Percentiles rank a stretch among this genome's conserved stretches.
These are phyloP conservation scores for Lotus japonicus DNA, from an alignment of 306 rosid species.

Conservation along the genomic window DNA sequence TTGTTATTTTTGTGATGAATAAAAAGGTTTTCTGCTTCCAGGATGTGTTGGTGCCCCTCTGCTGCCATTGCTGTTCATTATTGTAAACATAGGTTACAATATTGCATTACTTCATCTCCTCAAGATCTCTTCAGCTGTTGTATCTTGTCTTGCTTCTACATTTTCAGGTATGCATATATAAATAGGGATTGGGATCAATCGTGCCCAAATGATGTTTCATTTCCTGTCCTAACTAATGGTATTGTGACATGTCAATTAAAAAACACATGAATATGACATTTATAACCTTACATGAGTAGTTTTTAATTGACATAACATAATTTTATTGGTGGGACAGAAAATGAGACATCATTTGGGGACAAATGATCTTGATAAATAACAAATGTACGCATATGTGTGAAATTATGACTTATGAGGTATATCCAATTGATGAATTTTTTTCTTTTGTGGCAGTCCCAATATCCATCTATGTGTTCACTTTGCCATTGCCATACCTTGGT, in stretches of 20 bases:
- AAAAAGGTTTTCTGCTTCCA: constrained; percentile 20
- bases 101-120: constrained; percentile 81
- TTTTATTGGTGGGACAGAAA: too few relatives aligned
- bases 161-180: constrained; percentile 55
- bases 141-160: constrained; percentile 84
- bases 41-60: constrained; percentile 55
- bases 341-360: too few relatives aligned
- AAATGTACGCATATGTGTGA: neutral
- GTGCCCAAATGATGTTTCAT: too few relatives aligned
- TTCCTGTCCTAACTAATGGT: too few relatives aligned
- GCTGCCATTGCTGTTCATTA: constrained; percentile 35
- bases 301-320: too few relatives aligned
- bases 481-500: constrained; percentile 84
- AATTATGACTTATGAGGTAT: neutral
- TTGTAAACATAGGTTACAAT: constrained; percentile 51
- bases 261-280: too few relatives aligned
- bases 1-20: neutral
- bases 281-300: too few relatives aligned
- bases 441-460: constrained; percentile 67
- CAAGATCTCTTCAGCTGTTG: constrained; percentile 87
- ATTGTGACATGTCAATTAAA: too few relatives aligned
- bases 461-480: constrained; percentile 61
- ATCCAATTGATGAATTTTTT: constrained; percentile 11
- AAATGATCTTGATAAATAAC: too few relatives aligned
- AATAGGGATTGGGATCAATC: too few relatives aligned